A percentile compares a stretch with the other conserved stretches of the same genome.
Conservation (phyloP, 768 basidiomycete species). For the Chlorophyllum brunneum region DNA sequence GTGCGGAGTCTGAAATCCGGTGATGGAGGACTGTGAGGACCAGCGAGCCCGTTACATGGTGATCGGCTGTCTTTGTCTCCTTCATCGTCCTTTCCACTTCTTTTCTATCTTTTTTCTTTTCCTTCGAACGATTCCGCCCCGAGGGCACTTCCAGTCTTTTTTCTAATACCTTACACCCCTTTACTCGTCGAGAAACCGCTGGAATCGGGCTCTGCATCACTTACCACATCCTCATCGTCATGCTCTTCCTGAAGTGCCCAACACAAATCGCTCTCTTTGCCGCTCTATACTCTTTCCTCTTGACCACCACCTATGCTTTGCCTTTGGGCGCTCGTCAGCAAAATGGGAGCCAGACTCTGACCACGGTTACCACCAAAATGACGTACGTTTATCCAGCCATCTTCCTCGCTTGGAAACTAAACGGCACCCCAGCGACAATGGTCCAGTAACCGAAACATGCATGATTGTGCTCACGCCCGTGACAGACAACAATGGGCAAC, state of each 20-base stretch:
- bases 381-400: constrained; percentile 36
- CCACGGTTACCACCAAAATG: constrained; percentile 39
- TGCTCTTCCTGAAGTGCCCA: constrained; percentile 32
- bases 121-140: constrained; percentile 28
- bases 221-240: constrained; percentile 24
- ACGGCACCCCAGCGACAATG: constrained; percentile 36
- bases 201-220: constrained; percentile 42
- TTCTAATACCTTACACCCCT: constrained; percentile 19
- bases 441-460: constrained; percentile 56
- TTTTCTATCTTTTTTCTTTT: constrained; percentile 25
- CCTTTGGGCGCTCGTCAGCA: constrained; percentile 34
- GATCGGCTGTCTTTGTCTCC: constrained; percentile 8
- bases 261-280: constrained; percentile 31
- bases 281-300: constrained; percentile 34
- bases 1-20: constrained; percentile 21
- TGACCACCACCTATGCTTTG: constrained; percentile 31
- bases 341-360: constrained; percentile 23
- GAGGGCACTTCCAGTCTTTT: constrained; percentile 47
- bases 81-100: constrained; percentile 17
- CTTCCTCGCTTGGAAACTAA: constrained; percentile 8
- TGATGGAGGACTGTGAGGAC: background rate
- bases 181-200: constrained; percentile 41
- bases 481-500: constrained; percentile 43
- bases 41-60: constrained; percentile 7
- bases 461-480: constrained; percentile 53